Percentiles rank a stretch among this genome's conserved stretches.
Conservation (phyloP, 352 stramenopile species). For the Phytopythium delawarense region DNA sequence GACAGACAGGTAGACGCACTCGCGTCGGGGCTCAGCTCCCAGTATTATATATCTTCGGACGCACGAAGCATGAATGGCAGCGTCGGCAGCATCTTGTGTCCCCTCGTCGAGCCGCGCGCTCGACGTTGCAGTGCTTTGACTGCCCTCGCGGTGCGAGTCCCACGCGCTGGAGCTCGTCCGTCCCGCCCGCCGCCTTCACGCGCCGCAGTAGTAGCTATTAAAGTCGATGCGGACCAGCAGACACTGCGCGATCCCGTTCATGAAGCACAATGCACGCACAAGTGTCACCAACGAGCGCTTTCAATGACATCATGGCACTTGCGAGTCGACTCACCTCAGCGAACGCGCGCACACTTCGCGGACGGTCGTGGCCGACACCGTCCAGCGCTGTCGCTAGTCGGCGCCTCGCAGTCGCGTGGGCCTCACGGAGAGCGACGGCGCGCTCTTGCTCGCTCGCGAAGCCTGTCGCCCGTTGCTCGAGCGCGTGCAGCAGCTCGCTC, state of each 20-base stretch:
- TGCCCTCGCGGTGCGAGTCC: background rate
- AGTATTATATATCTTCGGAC: constrained; percentile 4
- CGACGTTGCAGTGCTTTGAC: background rate
- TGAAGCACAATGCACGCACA: background rate
- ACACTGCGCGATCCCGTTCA: constrained; percentile 22
- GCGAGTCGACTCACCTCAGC: constrained; percentile 29
- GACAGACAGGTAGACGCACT: background rate
- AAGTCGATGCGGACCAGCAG: constrained; percentile 59
- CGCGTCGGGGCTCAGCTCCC: background rate
- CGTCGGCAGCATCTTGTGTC: background rate
- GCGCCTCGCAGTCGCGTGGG: constrained; percentile 20
- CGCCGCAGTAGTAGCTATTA: constrained; percentile 36
- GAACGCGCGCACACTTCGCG: constrained; percentile 32
- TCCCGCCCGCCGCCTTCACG: background rate
- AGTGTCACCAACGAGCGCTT: constrained; percentile 7
- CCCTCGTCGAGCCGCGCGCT: background rate
- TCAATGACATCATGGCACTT: background rate
- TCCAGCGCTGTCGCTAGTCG: constrained; percentile 25
- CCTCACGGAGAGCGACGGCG: constrained; percentile 15
- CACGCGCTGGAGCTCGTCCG: too few species aligned
- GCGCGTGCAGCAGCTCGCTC: constrained; percentile 23
- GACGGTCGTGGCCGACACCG: constrained; percentile 13
- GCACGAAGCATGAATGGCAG: background rate
- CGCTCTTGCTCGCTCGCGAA: constrained; percentile 13
- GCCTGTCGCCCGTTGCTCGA: constrained; percentile 21